These are phyloP conservation scores for Phascolomyces articulosus DNA, from an alignment of 371 early-diverging fungal species.

Conservation along the genomic window DNA sequence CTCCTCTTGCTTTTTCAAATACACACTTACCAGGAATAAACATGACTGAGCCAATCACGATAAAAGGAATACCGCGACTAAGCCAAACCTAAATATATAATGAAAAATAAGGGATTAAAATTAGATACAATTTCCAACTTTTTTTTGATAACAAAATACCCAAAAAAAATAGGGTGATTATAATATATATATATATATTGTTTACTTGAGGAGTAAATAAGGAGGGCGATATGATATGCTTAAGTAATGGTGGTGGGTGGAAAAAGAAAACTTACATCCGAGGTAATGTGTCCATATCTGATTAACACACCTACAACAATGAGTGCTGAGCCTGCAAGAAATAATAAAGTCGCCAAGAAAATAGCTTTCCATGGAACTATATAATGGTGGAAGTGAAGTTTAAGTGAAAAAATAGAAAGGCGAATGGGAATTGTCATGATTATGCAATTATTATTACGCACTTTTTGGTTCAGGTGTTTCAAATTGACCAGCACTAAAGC, in stretches of 20 bases:
- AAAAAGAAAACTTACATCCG: constrained; percentile 28
- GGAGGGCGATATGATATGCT: no score
- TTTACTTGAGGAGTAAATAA: no score
- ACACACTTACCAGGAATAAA: constrained; percentile 60
- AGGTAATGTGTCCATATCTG: constrained; percentile 49
- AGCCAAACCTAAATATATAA: constrained; percentile 45
- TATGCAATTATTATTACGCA: constrained; percentile 11
- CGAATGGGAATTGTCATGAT: neutral
- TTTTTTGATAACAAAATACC: neutral
- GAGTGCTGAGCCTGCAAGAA: constrained; percentile 51
- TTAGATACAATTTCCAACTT: no score
- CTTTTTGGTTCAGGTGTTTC: constrained; percentile 41
- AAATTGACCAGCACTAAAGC: constrained; percentile 60
- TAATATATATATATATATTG: no score
- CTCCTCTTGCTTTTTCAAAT: no score
- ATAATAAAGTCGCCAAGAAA: constrained; percentile 51
- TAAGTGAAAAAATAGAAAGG: neutral
- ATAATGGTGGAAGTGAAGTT: neutral
- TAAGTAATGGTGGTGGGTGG: neutral
- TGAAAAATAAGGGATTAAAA: no score
- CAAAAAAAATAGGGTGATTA: no score
- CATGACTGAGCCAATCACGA: constrained; percentile 48
- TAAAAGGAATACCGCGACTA: constrained; percentile 60
- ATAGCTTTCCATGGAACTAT: constrained; percentile 73
- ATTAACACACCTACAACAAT: constrained; percentile 64